A percentile compares a stretch with the other conserved stretches of the same genome.
These are phyloP conservation scores for Oryza coarctata DNA, from an alignment of 176 grass and related monocot species.

Conservation along the genomic window DNA sequence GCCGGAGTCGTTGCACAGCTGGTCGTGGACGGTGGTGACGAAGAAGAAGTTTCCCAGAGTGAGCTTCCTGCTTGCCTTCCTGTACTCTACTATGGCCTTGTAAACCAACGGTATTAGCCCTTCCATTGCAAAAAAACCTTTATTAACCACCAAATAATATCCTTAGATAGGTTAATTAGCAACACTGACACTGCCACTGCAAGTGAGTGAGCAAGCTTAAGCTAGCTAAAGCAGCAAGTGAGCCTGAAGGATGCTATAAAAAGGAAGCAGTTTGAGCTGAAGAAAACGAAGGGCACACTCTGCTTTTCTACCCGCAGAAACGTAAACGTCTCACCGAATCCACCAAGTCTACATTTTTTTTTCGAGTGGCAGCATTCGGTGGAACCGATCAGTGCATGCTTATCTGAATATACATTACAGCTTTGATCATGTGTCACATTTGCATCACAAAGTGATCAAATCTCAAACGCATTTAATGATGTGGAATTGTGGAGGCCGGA, in stretches of 20 bases:
- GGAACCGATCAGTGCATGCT: not conserved
- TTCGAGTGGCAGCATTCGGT: conserved; percentile 30
- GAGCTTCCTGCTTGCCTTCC: conserved; percentile 26
- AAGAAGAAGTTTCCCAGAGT: conserved; percentile 2
- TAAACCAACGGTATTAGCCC: conserved; percentile 52
- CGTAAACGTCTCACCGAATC: conserved; percentile 52
- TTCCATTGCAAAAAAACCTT: conserved; percentile 33
- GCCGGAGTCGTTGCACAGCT: not conserved
- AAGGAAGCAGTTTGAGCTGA: not conserved
- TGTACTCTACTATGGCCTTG: conserved; percentile 38
- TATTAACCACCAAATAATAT: not conserved
- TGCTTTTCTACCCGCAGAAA: conserved; percentile 31
- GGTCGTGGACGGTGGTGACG: not conserved
- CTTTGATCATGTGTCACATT: not conserved
- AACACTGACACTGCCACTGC: not conserved
- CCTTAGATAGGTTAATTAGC: not conserved
- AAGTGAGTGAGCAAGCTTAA: not conserved
- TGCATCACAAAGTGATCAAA: not conserved
- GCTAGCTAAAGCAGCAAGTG: conserved; percentile 13
- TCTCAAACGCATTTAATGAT: not conserved
- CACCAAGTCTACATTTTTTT: conserved; percentile 8
- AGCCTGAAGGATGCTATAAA: conserved; percentile 35
- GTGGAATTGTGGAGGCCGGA: not conserved
- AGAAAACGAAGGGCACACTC: not conserved
- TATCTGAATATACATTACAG: not conserved